Base-by-base conservation (phyloP, 257 asterid species). In the Gynochthodes officinalis region DNA sequence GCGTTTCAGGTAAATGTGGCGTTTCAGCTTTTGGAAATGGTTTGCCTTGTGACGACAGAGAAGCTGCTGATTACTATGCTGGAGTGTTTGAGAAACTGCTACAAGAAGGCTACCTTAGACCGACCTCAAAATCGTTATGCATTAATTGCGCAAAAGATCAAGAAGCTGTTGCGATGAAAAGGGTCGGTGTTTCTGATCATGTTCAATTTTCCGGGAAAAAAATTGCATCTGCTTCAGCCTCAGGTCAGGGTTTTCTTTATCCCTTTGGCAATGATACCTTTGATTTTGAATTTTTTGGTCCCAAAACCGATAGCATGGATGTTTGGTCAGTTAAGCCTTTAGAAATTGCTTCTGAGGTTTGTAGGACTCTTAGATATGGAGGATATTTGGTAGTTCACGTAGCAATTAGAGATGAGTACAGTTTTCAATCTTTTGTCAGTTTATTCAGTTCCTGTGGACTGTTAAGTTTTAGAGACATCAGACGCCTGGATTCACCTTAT, bases 281-380 rank as follows among this genome's bases (percentile, higher is more conserved):
- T 6, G 78, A 74, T 46, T 74, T 74, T 28, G 73, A 42, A 50
- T 74, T 74, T 48, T 44, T 69, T 4, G 49, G 78, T 40, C 33
- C 25, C 33, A 40, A 30, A 66, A 21, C 15, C 13, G 35, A 39
- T 39, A 39, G 15, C 10, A 7, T 40, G 73, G 30, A 69, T 50
- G 1, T 55, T 19, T 54, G 30, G 73, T 28, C 66, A 14, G n/a
- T 50, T 10, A 64, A 33, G 33, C 78, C 78, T 11, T 23, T n/a
- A 4, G 52, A 55, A 10, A 65, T 43, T 28, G 78, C 68, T 28
- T 37, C 61, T 25, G 73, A 66, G 67, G 52, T 74, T 42, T 58
- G 73, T 12, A 66, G 78, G 44, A 74, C 52, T 6, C 44, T 74
- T 11, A 74, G 40, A 23, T 55, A 40, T 54, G 68, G 71, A 40